Conservation (phyloP, 441 rosid genomes). For the Biscutella laevigata region DNA sequence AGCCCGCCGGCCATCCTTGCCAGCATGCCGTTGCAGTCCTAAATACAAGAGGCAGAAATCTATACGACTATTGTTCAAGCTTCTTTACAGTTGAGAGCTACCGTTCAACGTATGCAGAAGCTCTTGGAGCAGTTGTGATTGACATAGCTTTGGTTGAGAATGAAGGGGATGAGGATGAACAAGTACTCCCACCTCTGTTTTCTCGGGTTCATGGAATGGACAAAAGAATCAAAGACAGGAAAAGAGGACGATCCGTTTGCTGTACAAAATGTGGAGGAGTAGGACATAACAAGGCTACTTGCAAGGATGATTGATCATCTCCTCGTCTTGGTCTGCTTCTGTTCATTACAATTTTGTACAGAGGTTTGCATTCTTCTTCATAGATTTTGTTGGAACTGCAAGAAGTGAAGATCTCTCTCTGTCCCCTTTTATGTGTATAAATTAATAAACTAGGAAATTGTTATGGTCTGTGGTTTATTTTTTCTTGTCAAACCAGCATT, state of each 20-base stretch:
- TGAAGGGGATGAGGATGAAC: constrained; percentile 29
- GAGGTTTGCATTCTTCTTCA: constrained; percentile 3
- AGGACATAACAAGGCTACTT: constrained; percentile 78
- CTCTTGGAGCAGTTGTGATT: constrained; percentile 38
- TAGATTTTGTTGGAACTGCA: no score
- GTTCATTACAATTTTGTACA: constrained; percentile 20
- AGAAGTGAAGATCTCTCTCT: no score
- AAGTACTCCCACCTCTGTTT: constrained; percentile 73
- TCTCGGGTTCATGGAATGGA: constrained; percentile 34
- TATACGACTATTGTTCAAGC: constrained; percentile 59
- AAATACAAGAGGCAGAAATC: constrained; percentile 39
- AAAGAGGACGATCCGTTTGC: constrained; percentile 43
- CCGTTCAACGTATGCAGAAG: constrained; percentile 42
- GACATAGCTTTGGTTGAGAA: constrained; percentile 11
- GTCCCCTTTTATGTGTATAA: no score
- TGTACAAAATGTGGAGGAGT: constrained; percentile 73
- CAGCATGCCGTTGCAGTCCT: constrained; percentile 79
- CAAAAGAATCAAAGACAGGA: constrained; percentile 36
- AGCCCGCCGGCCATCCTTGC: constrained; percentile 65
- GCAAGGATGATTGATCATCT: constrained; percentile 46
- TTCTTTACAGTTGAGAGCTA: constrained; percentile 55
- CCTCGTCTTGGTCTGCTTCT: constrained; percentile 3
- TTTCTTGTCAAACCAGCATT: no score
- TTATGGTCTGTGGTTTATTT: no score
- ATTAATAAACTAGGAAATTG: no score